These are phyloP conservation scores for Melanopsichium pennsylvanicum DNA, from an alignment of 1,284 basidiomycete genomes.

Conservation along the genomic window DNA sequence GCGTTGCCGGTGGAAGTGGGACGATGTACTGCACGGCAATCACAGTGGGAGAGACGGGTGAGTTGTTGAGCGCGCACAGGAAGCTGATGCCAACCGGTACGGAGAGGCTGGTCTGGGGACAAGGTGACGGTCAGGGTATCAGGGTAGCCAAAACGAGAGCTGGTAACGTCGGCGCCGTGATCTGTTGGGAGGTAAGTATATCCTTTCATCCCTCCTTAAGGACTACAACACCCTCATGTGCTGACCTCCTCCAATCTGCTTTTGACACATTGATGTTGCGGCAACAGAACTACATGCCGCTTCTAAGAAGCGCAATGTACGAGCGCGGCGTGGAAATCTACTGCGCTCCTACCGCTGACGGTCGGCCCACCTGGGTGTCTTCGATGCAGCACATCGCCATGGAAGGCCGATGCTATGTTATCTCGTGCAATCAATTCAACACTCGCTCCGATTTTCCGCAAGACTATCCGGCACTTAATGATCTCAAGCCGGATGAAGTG, in stretches of 20 bases:
- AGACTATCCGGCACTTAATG: conserved; percentile 68
- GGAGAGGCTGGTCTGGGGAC: conserved; percentile 77
- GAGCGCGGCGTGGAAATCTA: conserved; percentile 74
- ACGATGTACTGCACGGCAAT: conserved; percentile 77
- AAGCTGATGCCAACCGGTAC: conserved; percentile 77
- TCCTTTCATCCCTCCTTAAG: background rate
- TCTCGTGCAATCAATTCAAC: conserved; percentile 72
- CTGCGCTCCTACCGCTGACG: conserved; percentile 77
- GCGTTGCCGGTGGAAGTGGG: conserved; percentile 68
- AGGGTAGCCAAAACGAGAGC: conserved; percentile 61
- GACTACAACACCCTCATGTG: too few species aligned
- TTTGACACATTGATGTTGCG: background rate
- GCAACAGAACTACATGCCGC: conserved; percentile 79
- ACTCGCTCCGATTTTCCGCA: conserved; percentile 70
- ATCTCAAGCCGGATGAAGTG: conserved; percentile 67
- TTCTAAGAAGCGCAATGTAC: conserved; percentile 72
- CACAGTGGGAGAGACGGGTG: conserved; percentile 73
- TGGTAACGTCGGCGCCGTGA: conserved; percentile 28
- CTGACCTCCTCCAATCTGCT: background rate
- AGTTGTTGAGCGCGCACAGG: conserved; percentile 74
- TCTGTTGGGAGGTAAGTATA: conserved; percentile 43
- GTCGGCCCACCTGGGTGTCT: conserved; percentile 73
- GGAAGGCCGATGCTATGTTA: conserved; percentile 79
- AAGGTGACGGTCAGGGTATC: conserved; percentile 66
- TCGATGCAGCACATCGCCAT: conserved; percentile 78